Percentiles rank a stretch among this genome's conserved stretches.
These are phyloP conservation scores for Globisporangium canariense DNA, from an alignment of 352 stramenopile genomes.

Conservation along the genomic window DNA sequence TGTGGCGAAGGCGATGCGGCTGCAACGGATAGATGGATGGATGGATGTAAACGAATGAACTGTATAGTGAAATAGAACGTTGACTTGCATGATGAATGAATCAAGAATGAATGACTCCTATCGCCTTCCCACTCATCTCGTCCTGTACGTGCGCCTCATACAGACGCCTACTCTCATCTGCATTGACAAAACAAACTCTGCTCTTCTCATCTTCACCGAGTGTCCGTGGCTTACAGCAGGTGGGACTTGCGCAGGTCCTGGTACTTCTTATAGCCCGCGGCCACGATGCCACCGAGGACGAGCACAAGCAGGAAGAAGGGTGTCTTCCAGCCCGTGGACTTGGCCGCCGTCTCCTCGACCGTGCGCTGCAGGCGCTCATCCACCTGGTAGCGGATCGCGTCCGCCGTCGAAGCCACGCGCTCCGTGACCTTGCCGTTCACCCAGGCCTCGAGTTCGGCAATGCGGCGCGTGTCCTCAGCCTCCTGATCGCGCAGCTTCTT, in stretches of 20 bases:
- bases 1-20: background rate
- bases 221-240: slow-evolving; percentile 52
- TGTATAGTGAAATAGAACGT: slow-evolving; percentile 2
- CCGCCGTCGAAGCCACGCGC: slow-evolving; percentile 49
- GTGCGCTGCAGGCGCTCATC: slow-evolving; percentile 66
- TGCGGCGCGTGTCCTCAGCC: slow-evolving; percentile 60
- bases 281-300: slow-evolving; percentile 52
- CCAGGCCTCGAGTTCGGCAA: slow-evolving; percentile 71
- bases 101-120: background rate
- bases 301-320: slow-evolving; percentile 80
- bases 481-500: slow-evolving; percentile 75
- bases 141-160: background rate
- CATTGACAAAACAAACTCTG: background rate
- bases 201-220: background rate
- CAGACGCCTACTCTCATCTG: background rate
- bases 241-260: slow-evolving; percentile 85
- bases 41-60: background rate
- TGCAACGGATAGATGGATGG: slow-evolving; percentile 1
- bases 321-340: slow-evolving; percentile 75
- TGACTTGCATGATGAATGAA: background rate
- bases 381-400: slow-evolving; percentile 62
- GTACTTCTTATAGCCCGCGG: slow-evolving; percentile 85
- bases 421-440: slow-evolving; percentile 54
- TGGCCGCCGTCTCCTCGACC: slow-evolving; percentile 68
- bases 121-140: background rate